phyloP scores from a whole-genome alignment of 148 eudicot genomes.

The Cornus controversa region DNA sequence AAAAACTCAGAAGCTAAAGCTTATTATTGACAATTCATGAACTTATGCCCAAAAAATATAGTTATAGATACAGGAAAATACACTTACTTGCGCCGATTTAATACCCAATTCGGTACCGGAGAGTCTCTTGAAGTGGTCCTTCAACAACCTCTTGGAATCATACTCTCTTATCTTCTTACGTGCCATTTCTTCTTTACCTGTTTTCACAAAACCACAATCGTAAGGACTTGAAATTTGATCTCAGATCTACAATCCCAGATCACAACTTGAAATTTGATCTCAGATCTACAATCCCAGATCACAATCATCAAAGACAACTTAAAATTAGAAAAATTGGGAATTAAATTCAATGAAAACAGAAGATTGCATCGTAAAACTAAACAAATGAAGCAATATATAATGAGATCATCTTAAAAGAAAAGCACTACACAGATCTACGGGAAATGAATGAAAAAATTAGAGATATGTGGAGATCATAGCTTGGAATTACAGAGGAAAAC shows the following conservation, averaged over 20 bases:
- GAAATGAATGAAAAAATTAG: neutral
- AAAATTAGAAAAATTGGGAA: neutral
- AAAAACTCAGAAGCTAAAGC: too few relatives aligned
- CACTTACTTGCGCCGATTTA: slow-evolving; percentile 83
- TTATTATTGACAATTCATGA: neutral
- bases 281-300: slow-evolving; percentile 7
- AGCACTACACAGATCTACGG: neutral
- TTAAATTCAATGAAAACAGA: neutral
- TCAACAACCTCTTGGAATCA: slow-evolving; percentile 94
- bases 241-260: slow-evolving; percentile 6
- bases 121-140: slow-evolving; percentile 89
- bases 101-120: slow-evolving; percentile 69
- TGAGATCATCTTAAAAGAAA: too few relatives aligned
- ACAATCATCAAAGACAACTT: neutral
- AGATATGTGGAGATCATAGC: neutral
- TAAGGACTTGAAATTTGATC: neutral
- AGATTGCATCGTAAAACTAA: neutral
- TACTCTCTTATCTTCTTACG: slow-evolving; percentile 99
- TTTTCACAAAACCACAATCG: too few relatives aligned
- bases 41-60: neutral
- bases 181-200: slow-evolving; percentile 55
- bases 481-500: neutral
- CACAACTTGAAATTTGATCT: neutral
- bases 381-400: neutral
- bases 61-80: neutral